Base-by-base conservation (phyloP, 164 flowering plant genomes). In the Brasenia schreberi region DNA sequence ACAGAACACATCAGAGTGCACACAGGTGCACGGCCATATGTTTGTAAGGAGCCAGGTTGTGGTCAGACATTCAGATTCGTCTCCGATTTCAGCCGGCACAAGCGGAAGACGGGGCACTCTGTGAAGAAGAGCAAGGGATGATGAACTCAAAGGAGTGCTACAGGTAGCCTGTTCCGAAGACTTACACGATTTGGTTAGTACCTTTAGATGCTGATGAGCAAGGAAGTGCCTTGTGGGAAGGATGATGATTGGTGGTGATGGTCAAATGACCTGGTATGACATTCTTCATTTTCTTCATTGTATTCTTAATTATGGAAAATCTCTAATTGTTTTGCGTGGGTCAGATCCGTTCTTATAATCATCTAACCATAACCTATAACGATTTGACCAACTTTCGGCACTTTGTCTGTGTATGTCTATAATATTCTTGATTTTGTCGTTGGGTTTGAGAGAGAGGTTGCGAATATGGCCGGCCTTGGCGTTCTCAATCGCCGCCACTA, bases 81-180 rank as follows among this genome's bases (percentile, higher is more conserved):
- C 19, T 94, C 99, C 0, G 99, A 94, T 81, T 94, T 94, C 81
- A 94, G 99, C 69, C 88, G 99, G 18, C 99, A 94, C 86, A 94
- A 94, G 78, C 83, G 99, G 73, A 94, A 86, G 86, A 92, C 99
- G 0, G 99, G 99, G 17, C 99, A 95, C 72, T 73, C 84, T 0
- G 74, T 76, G 27, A 66, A 58, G 73, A 66, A 66, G 66, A 66
- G 63, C 7, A 66, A 62, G 42, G 68, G 65, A 23, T 62, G 68
- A 65, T 18, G 19, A 7, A 9, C 14, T 9, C 19, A 18, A 5
- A 61, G 12, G 63, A 12, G 53, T 7, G 9, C 39, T 33, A 1
- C 12, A 45, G 53, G 53, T 49, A 4, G 53, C 53, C 53, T 49
- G 2, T 49, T 49, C 12, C 14, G 53, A 49, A 49, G 56, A 14